Evolutionary conservation across 129 eudicot species (phyloP), one percentile per base, ranked within the genome.

Genomic region (Kitagawia praeruptora): DNA sequence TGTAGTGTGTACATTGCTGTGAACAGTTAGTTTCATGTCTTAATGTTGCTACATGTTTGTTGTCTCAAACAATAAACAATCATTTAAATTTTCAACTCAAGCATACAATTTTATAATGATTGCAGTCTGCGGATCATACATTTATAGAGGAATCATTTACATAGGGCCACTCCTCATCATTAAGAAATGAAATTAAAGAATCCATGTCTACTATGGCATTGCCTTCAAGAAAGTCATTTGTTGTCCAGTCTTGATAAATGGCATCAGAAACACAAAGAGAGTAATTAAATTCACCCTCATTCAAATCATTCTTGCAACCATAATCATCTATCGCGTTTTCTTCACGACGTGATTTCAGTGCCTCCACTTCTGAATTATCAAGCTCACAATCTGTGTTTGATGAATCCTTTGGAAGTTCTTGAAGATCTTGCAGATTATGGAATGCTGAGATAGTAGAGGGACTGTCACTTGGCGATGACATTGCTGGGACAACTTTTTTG

Each of bases 151-250:
- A 67, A 67, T 67, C 73, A 28, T 67, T 31, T 67, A 67, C 41
- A 67, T 13, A 67, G 39, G 73, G 73, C 73, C 73, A 67, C 23
- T 67, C 73, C 9, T 67, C 73, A 14, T 31, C 73, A 31, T 67
- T 67, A 34, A 67, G 73, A 67, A 67, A 67, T 31, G 73, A 67
- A 8, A 67, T 0, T 4, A 67, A 67, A 31, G 73, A 67, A 67
- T 67, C 73, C 4, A 67, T 4, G 73, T 67, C 73, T 4, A 31
- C 6, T 34, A 34, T 28, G 73, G 73, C 42, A 15, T 34, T 15
- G 73, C 42, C 73, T 15, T 67, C 42, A 67, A 67, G 73, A 31
- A 67, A 67, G 73, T 67, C 23, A 67, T 34, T 31, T 67, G 73
- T 34, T 67, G 23, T 12, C 73, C 73, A 67, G 37, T 67, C 42